These are phyloP conservation scores for Russula griseocarnosa DNA, from an alignment of 768 basidiomycete species.

Conservation along the genomic window DNA sequence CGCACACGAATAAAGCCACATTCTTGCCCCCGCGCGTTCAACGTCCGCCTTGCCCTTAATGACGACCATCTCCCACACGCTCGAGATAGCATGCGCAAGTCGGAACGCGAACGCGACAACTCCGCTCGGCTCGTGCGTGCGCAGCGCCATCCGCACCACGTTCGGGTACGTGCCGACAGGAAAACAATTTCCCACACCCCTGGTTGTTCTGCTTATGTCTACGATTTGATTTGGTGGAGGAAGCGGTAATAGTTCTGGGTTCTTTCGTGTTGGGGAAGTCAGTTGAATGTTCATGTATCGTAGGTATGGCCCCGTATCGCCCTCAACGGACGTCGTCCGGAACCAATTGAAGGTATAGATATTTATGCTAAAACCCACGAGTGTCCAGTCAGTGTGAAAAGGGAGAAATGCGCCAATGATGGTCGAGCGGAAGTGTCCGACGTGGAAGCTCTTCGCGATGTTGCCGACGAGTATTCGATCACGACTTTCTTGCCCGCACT, in stretches of 20 bases:
- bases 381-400: not conserved
- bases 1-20: slow-evolving; percentile 87
- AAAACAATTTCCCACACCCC: slow-evolving; percentile 82
- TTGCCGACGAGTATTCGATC: slow-evolving; percentile 93
- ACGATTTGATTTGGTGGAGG: slow-evolving; percentile 66
- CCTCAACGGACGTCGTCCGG: slow-evolving; percentile 92
- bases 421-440: slow-evolving; percentile 94
- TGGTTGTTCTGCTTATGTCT: slow-evolving; percentile 58
- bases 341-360: slow-evolving; percentile 96
- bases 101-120: slow-evolving; percentile 89
- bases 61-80: slow-evolving; percentile 86
- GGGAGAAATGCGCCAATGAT: slow-evolving; percentile 86
- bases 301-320: slow-evolving; percentile 92
- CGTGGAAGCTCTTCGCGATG: slow-evolving; percentile 97
- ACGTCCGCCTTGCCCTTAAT: slow-evolving; percentile 78
- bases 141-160: slow-evolving; percentile 80
- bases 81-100: slow-evolving; percentile 82
- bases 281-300: slow-evolving; percentile 96
- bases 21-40: slow-evolving; percentile 73
- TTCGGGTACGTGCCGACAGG: slow-evolving; percentile 88
- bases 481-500: slow-evolving; percentile 81
- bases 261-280: slow-evolving; percentile 86
- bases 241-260: slow-evolving; percentile 78
- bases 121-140: slow-evolving; percentile 83
- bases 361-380: slow-evolving; percentile 63